phyloP scores from a whole-genome alignment of 2,329 filamentous ascomycete species.

The Pseudopithomyces chartarum region DNA sequence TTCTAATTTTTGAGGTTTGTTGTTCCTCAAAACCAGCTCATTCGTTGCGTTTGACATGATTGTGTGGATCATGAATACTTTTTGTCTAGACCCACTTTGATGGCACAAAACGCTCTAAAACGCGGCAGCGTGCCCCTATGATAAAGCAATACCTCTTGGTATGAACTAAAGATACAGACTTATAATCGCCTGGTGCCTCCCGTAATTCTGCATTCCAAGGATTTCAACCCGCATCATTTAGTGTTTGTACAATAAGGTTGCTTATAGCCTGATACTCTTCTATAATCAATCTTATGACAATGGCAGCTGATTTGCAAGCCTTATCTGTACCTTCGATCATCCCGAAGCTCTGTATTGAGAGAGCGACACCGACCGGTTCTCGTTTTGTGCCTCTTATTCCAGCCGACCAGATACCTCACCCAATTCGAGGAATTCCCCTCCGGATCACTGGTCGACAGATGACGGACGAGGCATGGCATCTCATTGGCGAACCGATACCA shows the following conservation, averaged over 20 bases:
- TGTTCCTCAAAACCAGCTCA: no score
- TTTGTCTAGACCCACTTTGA: no score
- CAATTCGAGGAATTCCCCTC: constrained; percentile 45
- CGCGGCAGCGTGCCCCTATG: no score
- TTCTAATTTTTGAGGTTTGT: no score
- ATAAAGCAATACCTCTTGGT: no score
- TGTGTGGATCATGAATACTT: no score
- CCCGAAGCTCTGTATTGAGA: constrained; percentile 45
- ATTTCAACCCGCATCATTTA: neutral
- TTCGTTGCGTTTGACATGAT: no score
- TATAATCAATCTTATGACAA: constrained; percentile 1
- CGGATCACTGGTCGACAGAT: constrained; percentile 35
- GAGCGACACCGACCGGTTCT: constrained; percentile 30
- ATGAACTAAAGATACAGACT: no score
- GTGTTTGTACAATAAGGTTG: neutral
- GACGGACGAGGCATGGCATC: constrained; percentile 30
- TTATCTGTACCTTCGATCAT: constrained; percentile 2
- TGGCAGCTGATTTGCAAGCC: constrained; percentile 8
- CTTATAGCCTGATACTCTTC: neutral
- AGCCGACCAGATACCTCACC: constrained; percentile 50
- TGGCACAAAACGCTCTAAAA: no score
- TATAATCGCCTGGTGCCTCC: neutral
- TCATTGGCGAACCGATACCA: constrained; percentile 19
- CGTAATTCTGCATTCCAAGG: neutral
- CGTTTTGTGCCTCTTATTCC: constrained; percentile 47